Conservation (phyloP, 805 yeast genomes). For the Pichia phayaonensis region DNA sequence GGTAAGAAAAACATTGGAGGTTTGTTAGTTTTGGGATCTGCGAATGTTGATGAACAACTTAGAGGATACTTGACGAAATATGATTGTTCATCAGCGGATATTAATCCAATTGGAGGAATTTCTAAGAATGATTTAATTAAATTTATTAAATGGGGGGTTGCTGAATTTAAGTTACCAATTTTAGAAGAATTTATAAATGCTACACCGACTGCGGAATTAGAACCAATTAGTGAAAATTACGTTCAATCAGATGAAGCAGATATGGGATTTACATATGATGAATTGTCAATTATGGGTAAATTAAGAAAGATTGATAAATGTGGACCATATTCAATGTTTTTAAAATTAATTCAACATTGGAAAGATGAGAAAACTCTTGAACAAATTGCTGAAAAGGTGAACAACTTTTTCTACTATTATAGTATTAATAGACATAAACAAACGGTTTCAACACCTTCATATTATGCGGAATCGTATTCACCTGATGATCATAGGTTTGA, state of each 20-base stretch:
- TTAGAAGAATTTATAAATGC: slow-evolving; percentile 76
- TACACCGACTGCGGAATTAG: slow-evolving; percentile 96
- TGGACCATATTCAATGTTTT: slow-evolving; percentile 94
- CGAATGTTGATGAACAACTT: slow-evolving; percentile 94
- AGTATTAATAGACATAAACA: slow-evolving; percentile 95
- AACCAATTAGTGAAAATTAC: slow-evolving; percentile 86
- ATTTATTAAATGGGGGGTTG: slow-evolving; percentile 75
- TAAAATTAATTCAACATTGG: slow-evolving; percentile 89
- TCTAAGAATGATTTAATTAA: slow-evolving; percentile 87
- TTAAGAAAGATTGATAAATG: slow-evolving; percentile 88
- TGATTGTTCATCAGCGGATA: slow-evolving; percentile 95
- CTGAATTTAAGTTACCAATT: slow-evolving; percentile 66
- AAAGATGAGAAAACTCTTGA: slow-evolving; percentile 74
- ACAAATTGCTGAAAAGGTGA: slow-evolving; percentile 86
- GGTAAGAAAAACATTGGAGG: slow-evolving; percentile 65
- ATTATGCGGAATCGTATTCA: slow-evolving; percentile 96
- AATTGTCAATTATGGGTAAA: slow-evolving; percentile 82
- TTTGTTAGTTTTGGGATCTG: slow-evolving; percentile 84
- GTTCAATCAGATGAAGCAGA: slow-evolving; percentile 96
- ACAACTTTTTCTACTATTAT: slow-evolving; percentile 85
- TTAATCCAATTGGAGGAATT: slow-evolving; percentile 98
- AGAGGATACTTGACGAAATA: slow-evolving; percentile 95
- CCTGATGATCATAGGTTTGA: slow-evolving; percentile 98
- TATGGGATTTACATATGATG: slow-evolving; percentile 98
- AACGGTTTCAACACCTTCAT: slow-evolving; percentile 95